phyloP scores from a whole-genome alignment of 495 filamentous ascomycete genomes.

The Hyaloscypha hepaticicola region DNA sequence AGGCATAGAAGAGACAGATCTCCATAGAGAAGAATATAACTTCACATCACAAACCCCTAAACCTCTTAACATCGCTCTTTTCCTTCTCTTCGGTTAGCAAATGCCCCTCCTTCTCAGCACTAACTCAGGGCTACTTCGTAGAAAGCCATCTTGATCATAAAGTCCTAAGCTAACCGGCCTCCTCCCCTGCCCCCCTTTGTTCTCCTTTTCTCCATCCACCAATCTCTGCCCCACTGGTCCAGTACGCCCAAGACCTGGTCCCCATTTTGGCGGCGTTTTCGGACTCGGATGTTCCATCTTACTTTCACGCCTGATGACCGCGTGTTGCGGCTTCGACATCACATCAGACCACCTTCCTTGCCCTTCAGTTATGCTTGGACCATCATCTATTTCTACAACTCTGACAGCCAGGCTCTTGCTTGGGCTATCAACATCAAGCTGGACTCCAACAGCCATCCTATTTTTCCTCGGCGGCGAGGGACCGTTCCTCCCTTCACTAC shows the following conservation, averaged over 20 bases:
- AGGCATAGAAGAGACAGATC: too few species aligned
- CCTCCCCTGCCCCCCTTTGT: not conserved
- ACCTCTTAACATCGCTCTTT: not conserved
- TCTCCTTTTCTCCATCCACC: conserved; percentile 10
- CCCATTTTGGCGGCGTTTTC: conserved; percentile 14
- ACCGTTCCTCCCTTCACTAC: not conserved
- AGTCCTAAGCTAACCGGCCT: conserved; percentile 34
- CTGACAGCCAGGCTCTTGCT: not conserved
- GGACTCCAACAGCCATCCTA: not conserved
- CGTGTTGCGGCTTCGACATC: not conserved
- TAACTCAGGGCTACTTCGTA: conserved; percentile 32
- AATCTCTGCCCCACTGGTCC: conserved; percentile 4
- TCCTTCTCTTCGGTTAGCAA: not conserved
- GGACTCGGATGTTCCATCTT: conserved; percentile 23
- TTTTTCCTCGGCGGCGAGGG: not conserved
- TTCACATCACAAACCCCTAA: not conserved
- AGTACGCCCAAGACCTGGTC: not conserved
- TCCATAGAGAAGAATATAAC: not conserved
- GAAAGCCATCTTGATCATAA: conserved; percentile 46
- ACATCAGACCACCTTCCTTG: conserved; percentile 13
- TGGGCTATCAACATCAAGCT: not conserved
- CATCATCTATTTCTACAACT: not conserved
- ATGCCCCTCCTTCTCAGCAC: not conserved
- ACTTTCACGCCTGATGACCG: conserved; percentile 9
- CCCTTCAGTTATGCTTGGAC: not conserved